Evolutionary conservation across 148 eudicot genomes (phyloP).

Genomic region (Vaccinium myrtillus): DNA sequence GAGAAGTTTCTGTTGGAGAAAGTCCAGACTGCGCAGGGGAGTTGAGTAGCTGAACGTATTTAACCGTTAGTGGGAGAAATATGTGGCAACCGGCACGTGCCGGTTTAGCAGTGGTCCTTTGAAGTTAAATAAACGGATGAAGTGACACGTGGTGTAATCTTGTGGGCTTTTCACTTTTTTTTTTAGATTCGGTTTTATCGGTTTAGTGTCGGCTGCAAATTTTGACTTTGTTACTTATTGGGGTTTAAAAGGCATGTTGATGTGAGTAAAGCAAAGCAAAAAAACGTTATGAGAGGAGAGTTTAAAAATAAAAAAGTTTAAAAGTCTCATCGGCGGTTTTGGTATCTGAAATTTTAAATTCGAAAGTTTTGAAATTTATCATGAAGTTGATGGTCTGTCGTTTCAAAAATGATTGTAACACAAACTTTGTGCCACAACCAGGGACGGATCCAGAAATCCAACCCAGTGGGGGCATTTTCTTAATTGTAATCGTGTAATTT

Average conservation of each 20-base stretch:
- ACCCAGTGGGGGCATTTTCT: no score
- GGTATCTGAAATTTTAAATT: not conserved
- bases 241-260: not conserved
- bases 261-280: not conserved
- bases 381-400: not conserved
- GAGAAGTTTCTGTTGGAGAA: not conserved
- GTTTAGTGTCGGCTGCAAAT: not conserved
- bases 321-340: not conserved
- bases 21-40: not conserved
- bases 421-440: no score
- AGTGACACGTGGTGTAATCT: not conserved
- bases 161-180: not conserved
- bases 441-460: no score
- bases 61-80: not conserved
- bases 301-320: not conserved
- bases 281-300: no score
- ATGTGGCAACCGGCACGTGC: not conserved
- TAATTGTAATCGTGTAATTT: no score
- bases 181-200: constrained; percentile 1
- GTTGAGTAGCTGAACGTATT: constrained; percentile 6
- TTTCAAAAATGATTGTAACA: no score
- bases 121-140: not conserved
- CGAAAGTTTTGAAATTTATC: not conserved
- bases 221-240: not conserved
- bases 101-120: not conserved